Conservation (phyloP, 345 rosid species). For the Gossypium rotundifolium region DNA sequence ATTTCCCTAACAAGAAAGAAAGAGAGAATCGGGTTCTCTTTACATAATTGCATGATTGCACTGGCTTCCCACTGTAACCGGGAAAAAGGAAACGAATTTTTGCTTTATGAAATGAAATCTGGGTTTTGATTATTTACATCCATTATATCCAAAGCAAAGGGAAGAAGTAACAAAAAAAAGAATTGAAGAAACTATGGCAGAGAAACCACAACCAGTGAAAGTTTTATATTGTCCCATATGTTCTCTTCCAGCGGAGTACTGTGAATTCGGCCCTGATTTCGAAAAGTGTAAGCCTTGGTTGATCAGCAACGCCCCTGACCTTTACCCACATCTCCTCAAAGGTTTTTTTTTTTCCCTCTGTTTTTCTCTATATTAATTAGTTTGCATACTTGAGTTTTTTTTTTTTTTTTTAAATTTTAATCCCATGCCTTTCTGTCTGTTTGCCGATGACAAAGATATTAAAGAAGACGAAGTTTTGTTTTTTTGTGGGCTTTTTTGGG, state of each 20-base stretch:
- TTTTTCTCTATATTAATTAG: not conserved
- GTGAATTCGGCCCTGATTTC: conserved; percentile 93
- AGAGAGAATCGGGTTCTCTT: not conserved
- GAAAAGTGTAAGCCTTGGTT: conserved; percentile 94
- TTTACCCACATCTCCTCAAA: conserved; percentile 83
- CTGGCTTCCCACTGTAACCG: not conserved
- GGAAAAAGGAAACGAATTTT: not conserved
- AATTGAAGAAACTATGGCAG: conserved; percentile 4
- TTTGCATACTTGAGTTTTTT: not conserved
- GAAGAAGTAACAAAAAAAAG: not conserved
- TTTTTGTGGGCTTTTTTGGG: not conserved
- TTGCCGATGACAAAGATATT: not conserved
- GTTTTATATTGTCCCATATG: conserved; percentile 75
- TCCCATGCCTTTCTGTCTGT: not conserved
- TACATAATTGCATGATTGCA: not conserved
- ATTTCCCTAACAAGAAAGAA: not conserved
- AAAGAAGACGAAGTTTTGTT: not conserved
- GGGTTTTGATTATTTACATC: not conserved
- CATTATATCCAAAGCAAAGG: not conserved
- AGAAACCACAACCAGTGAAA: conserved; percentile 55
- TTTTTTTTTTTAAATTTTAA: no score
- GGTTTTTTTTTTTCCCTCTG: conserved; percentile 26
- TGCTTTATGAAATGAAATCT: not conserved
- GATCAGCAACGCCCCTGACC: conserved; percentile 64
- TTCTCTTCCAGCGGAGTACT: conserved; percentile 86